phyloP scores from a whole-genome alignment of 805 yeast species.

The Clavispora vitiphila region DNA sequence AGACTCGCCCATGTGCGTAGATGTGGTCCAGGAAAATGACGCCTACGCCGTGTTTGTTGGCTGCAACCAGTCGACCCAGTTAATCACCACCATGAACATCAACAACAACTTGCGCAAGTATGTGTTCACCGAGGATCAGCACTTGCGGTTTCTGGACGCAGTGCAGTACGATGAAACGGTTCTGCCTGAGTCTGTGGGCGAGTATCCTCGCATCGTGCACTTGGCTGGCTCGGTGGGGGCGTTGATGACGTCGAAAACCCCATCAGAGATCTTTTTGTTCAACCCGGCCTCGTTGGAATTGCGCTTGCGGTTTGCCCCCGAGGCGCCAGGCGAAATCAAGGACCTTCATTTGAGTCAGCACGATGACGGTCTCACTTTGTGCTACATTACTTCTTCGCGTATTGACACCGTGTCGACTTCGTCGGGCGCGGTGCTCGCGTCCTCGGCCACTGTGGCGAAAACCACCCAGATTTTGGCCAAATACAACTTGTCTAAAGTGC shows the following conservation, averaged over 20 bases:
- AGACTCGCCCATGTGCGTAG: constrained; percentile 87
- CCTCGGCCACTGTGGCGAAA: constrained; percentile 18
- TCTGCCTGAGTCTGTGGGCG: constrained; percentile 34
- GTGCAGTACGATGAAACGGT: constrained; percentile 51
- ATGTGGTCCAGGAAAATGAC: constrained; percentile 26
- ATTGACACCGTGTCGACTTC: constrained; percentile 49
- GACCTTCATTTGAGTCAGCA: constrained; percentile 63
- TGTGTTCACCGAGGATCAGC: constrained; percentile 50
- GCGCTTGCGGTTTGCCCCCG: constrained; percentile 49
- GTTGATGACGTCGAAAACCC: constrained; percentile 61
- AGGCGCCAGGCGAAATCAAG: constrained; percentile 45
- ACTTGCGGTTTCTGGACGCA: constrained; percentile 54
- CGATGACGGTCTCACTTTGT: constrained; percentile 55
- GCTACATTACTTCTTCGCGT: constrained; percentile 53
- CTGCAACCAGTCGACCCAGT: constrained; percentile 62
- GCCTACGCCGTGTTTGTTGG: constrained; percentile 60
- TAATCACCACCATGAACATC: constrained; percentile 49
- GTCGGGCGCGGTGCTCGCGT: constrained; percentile 36
- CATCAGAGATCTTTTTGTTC: constrained; percentile 60
- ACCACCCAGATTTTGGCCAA: constrained; percentile 19
- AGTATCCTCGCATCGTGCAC: constrained; percentile 59
- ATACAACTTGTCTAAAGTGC: constrained; percentile 38
- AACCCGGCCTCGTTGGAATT: constrained; percentile 51
- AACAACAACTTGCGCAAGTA: constrained; percentile 73
- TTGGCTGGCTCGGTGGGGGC: constrained; percentile 63